A percentile compares a stretch with the other conserved stretches of the same genome.
Conservation (phyloP, 1,139 yeast genomes). For the Candida sp. region DNA sequence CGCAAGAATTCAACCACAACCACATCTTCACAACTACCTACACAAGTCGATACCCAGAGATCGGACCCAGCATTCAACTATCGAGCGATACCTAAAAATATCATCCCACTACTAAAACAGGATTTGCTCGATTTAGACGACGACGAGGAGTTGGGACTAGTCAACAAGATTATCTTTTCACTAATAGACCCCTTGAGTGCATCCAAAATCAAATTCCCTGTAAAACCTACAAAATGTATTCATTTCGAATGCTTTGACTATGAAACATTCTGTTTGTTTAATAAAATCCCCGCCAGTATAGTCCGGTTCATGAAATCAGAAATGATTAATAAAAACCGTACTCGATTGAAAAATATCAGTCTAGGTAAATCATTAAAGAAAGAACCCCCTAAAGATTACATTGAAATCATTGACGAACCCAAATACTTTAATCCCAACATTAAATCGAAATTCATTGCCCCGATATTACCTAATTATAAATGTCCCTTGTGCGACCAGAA, state of each 20-base stretch:
- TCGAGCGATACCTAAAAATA: conserved; percentile 24
- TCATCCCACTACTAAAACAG: conserved; percentile 16
- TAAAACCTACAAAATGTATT: conserved; percentile 32
- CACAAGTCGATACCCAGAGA: neutral
- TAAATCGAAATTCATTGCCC: conserved; percentile 9
- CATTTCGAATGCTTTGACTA: conserved; percentile 50
- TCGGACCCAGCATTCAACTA: conserved; percentile 8
- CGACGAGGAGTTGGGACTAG: conserved; percentile 21
- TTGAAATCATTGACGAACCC: conserved; percentile 7
- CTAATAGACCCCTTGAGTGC: conserved; percentile 33
- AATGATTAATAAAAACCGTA: conserved; percentile 21
- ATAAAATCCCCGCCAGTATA: conserved; percentile 31
- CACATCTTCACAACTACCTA: neutral
- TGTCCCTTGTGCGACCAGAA: conserved; percentile 41
- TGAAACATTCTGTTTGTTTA: conserved; percentile 39
- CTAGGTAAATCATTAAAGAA: conserved; percentile 1
- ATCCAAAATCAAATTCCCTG: conserved; percentile 37
- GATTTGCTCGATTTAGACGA: conserved; percentile 19
- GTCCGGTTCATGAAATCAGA: conserved; percentile 24
- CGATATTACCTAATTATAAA: conserved; percentile 17
- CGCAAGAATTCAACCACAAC: neutral
- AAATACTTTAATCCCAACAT: conserved; percentile 1
- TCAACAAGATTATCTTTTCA: conserved; percentile 26
- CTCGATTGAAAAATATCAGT: conserved; percentile 19
- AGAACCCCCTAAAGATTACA: conserved; percentile 4